Conservation (phyloP, 2,329 filamentous ascomycete species). For the Aspergillus clavatus region DNA sequence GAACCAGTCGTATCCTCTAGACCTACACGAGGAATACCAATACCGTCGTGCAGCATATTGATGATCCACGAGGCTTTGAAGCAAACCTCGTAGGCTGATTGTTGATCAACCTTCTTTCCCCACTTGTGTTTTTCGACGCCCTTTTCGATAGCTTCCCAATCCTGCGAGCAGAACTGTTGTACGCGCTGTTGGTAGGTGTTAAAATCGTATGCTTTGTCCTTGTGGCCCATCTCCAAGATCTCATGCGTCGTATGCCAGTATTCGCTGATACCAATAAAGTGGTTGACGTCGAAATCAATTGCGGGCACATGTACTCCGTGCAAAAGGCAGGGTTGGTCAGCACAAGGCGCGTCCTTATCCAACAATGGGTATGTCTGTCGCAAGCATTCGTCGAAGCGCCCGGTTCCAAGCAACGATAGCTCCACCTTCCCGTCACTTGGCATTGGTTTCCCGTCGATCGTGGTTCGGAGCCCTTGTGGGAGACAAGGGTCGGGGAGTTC, state of each 20-base stretch:
- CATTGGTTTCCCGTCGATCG: conserved; percentile 61
- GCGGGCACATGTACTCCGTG: conserved; percentile 89
- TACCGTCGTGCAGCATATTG: conserved; percentile 91
- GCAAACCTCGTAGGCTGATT: conserved; percentile 79
- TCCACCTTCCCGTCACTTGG: conserved; percentile 39
- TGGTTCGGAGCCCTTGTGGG: conserved; percentile 69
- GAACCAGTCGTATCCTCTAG: conserved; percentile 59
- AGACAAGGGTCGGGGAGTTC: conserved; percentile 90
- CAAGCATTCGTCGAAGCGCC: conserved; percentile 80
- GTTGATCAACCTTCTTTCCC: conserved; percentile 67
- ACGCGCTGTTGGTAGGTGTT: conserved; percentile 83
- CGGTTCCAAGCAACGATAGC: conserved; percentile 70
- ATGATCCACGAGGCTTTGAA: conserved; percentile 99
- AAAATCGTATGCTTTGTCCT: conserved; percentile 80
- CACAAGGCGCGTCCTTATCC: conserved; percentile 81
- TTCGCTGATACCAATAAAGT: conserved; percentile 95
- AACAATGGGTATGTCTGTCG: conserved; percentile 76
- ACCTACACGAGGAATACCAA: conserved; percentile 82
- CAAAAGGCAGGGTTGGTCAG: conserved; percentile 78
- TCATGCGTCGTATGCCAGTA: conserved; percentile 99
- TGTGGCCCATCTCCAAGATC: conserved; percentile 73
- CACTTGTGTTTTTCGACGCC: conserved; percentile 63
- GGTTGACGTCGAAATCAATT: conserved; percentile 95
- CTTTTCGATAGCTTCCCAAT: conserved; percentile 72
- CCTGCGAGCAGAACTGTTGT: conserved; percentile 73